Evolutionary conservation across 176 grass and related monocot genomes (phyloP), one percentile per base, ranked within the genome.

Genomic region (Thalia dealbata): DNA sequence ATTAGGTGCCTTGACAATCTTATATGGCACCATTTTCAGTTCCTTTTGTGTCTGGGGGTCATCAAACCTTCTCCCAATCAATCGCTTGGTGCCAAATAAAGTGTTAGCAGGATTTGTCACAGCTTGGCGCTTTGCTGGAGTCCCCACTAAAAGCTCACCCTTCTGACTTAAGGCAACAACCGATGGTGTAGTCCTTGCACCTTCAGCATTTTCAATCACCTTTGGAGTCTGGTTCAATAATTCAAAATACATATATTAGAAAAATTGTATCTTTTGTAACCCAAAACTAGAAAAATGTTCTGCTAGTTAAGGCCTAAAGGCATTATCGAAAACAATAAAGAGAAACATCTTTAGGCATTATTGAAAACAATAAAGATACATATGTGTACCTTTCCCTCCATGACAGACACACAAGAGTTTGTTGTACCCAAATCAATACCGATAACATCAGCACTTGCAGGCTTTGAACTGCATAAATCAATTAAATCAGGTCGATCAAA

Each of bases 1-100:
- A 55, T 54, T 72, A 9, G 70, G 70, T 21, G 70, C 70, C 45
- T 82, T 99, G 62, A 99, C 90, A 63, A 99, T 99, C 77, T 91
- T 99, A 85, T 99, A 99, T 66, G 95, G 90, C 19, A 99, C 95
- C 95, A 99, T 99, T 78, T 99, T 91, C 81, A 93, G 83, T 65
- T 99, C 95, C 72, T 93, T 99, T 79, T 91, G 90, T 21, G 95
- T 99, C 60, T 99, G 90, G 0, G 79, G 87, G 62, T 97, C 95
- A 43, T 99, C 81, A 23, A 86, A 99, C 6, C 85, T 64, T 66
- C 95, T 92, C 64, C 95, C 95, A 46, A 99, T 99, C 82, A 91
- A 69, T 12, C 95, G 87, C 70, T 99, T 99, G 0, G 95, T 93
- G 25, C 95, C 95, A 55, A 89, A 91, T 9, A 99, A 50, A 35